phyloP scores from a whole-genome alignment of 441 rosid genomes.

The Dalechampia spathulata region DNA sequence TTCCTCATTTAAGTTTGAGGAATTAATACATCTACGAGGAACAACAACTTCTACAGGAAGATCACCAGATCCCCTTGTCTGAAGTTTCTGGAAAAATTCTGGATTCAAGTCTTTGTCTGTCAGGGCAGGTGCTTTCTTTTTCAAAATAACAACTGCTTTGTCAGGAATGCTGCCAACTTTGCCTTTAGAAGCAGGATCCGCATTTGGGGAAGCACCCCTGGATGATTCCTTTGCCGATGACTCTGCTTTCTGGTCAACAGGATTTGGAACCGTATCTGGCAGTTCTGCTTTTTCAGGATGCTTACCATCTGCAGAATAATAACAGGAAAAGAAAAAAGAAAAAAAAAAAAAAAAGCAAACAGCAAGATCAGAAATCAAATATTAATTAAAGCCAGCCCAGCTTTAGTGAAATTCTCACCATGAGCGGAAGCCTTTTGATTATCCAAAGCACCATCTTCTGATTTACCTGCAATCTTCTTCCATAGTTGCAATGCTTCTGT shows the following conservation, averaged over 20 bases:
- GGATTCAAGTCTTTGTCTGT: conserved; percentile 83
- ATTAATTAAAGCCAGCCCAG: neutral
- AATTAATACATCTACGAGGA: conserved; percentile 61
- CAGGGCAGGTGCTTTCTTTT: conserved; percentile 79
- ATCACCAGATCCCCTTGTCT: conserved; percentile 66
- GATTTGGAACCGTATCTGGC: conserved; percentile 36
- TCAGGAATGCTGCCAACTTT: conserved; percentile 64
- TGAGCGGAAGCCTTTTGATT: conserved; percentile 52
- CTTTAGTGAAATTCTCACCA: conserved; percentile 30
- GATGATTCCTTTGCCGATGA: conserved; percentile 40
- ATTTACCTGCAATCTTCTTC: conserved; percentile 82
- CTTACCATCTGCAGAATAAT: conserved; percentile 30
- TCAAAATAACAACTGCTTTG: conserved; percentile 74
- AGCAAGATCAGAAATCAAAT: conserved; percentile 3
- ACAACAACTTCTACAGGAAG: conserved; percentile 92
- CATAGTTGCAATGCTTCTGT: conserved; percentile 88
- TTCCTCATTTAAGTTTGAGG: conserved; percentile 54
- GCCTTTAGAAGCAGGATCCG: conserved; percentile 44
- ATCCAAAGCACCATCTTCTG: conserved; percentile 52
- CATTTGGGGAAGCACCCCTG: conserved; percentile 35
- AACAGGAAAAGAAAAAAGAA: too few species aligned
- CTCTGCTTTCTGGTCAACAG: conserved; percentile 34
- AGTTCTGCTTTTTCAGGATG: conserved; percentile 28
- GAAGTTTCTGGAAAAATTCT: conserved; percentile 94
- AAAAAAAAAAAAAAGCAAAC: conserved; percentile 6